phyloP scores from a whole-genome alignment of 495 filamentous ascomycete genomes.

The Amorphotheca resinae region DNA sequence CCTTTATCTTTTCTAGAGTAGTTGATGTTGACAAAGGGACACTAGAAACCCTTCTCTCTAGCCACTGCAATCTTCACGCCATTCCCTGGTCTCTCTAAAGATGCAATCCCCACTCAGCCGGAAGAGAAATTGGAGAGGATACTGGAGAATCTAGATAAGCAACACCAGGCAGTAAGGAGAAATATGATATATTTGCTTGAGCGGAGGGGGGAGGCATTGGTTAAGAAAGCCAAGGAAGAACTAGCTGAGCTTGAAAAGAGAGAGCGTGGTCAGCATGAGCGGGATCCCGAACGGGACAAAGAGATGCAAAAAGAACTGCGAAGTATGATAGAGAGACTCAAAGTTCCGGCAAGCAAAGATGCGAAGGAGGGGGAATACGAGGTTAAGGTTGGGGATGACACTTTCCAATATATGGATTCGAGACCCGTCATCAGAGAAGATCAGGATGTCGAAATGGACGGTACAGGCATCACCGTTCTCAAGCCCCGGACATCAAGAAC shows the following conservation, averaged over 20 bases:
- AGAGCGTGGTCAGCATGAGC: neutral
- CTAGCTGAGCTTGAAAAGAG: neutral
- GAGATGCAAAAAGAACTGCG: constrained; percentile 1
- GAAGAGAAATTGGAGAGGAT: constrained; percentile 23
- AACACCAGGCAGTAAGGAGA: constrained; percentile 26
- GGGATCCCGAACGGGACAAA: neutral
- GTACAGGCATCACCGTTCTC: neutral
- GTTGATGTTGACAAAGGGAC: neutral
- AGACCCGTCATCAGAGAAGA: neutral
- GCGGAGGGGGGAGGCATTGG: constrained; percentile 22
- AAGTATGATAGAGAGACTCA: constrained; percentile 4
- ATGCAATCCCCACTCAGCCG: constrained; percentile 21
- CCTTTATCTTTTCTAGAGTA: neutral
- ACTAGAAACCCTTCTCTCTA: constrained; percentile 18
- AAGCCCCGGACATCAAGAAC: neutral
- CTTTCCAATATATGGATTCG: neutral
- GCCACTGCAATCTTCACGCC: constrained; percentile 33
- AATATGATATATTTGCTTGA: constrained; percentile 32
- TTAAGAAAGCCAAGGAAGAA: constrained; percentile 8
- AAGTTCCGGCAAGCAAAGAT: neutral
- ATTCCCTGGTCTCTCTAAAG: constrained; percentile 23
- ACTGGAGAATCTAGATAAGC: constrained; percentile 29
- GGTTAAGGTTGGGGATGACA: neutral
- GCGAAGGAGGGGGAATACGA: constrained; percentile 3
- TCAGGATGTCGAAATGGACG: constrained; percentile 7